Percentiles rank a stretch among this genome's conserved stretches.
Conservation (phyloP, 176 grass and related monocot species). For the Guadua angustifolia region DNA sequence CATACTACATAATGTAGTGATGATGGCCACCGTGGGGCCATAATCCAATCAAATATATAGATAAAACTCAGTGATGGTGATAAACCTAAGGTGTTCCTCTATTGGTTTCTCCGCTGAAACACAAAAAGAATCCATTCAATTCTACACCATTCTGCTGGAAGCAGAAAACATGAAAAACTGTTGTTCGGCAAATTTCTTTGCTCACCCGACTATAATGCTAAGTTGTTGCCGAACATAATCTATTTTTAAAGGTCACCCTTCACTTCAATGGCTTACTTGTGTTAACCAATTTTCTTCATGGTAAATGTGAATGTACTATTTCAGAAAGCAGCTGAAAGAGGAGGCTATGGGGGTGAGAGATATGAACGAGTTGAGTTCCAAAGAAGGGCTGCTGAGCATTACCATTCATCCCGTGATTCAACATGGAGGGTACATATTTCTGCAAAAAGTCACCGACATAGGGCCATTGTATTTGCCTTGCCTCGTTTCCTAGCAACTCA, state of each 20-base stretch:
- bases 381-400: constrained; percentile 76
- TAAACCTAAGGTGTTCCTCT: not conserved
- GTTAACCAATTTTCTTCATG: constrained; percentile 1
- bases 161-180: not conserved
- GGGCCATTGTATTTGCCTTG: constrained; percentile 5
- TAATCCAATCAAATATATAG: constrained; percentile 26
- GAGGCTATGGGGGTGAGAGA: constrained; percentile 81
- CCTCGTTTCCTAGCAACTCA: not conserved
- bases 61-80: not conserved
- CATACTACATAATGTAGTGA: not conserved
- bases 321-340: constrained; percentile 94
- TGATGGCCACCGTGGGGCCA: not conserved
- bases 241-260: not conserved
- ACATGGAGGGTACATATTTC: constrained; percentile 77
- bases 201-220: not conserved
- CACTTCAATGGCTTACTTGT: not conserved
- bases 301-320: constrained; percentile 29
- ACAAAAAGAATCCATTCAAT: not conserved
- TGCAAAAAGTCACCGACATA: not conserved
- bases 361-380: constrained; percentile 94
- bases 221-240: not conserved
- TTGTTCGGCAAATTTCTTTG: constrained; percentile 2
- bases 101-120: not conserved
- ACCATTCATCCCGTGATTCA: constrained; percentile 64
- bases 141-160: not conserved